Conservation (phyloP, 2,329 filamentous ascomycete species). For the Botryotinia narcissicola region DNA sequence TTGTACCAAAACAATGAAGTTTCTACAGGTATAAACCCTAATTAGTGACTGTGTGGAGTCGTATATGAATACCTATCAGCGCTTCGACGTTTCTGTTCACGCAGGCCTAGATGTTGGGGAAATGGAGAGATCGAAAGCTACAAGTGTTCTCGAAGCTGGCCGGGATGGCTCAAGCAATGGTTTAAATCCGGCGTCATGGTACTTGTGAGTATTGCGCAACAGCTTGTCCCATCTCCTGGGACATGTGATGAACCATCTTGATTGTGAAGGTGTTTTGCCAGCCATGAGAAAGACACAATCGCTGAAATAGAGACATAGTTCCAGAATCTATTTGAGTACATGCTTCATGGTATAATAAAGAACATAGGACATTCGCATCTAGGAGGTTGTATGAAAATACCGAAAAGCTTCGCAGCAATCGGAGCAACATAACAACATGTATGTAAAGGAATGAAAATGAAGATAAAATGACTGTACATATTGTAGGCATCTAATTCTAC, state of each 20-base stretch:
- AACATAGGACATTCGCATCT: background rate
- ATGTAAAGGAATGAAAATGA: background rate
- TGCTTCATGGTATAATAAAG: background rate
- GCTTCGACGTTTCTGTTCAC: background rate
- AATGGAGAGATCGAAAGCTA: background rate
- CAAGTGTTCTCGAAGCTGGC: no score
- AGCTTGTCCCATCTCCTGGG: background rate
- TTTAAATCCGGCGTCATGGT: background rate
- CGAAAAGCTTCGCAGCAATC: background rate
- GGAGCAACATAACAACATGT: background rate
- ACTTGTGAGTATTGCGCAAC: background rate
- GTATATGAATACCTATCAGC: background rate
- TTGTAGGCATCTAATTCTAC: background rate
- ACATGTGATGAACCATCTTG: background rate
- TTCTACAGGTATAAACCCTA: background rate
- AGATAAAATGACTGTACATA: background rate
- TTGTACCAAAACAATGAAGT: background rate
- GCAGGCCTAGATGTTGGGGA: background rate
- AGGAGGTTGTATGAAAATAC: background rate
- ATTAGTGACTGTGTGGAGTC: background rate
- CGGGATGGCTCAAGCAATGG: background rate
- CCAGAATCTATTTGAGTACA: background rate
- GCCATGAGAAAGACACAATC: background rate
- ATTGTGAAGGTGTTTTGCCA: background rate
- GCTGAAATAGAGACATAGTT: background rate